These are phyloP conservation scores for Populus euphratica DNA, from an alignment of 345 rosid species.

Conservation along the genomic window DNA sequence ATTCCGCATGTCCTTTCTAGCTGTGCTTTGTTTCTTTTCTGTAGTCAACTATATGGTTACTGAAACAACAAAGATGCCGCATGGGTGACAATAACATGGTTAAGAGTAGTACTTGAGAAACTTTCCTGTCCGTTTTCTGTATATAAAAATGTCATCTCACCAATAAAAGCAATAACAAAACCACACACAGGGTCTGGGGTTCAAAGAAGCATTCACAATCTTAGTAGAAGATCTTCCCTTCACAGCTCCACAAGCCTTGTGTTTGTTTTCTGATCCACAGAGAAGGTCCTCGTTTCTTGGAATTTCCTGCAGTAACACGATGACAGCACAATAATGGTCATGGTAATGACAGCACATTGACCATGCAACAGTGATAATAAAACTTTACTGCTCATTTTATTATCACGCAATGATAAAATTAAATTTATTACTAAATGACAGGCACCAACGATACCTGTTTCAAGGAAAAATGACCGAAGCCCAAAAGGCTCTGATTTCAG, in stretches of 20 bases:
- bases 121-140: neutral
- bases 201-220: conserved; percentile 43
- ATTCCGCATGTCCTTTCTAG: conserved; percentile 42
- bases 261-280: conserved; percentile 87
- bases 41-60: conserved; percentile 47
- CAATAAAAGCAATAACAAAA: neutral
- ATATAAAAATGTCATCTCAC: neutral
- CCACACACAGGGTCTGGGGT: conserved; percentile 10
- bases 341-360: neutral
- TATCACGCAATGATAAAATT: neutral
- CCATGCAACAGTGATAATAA: neutral
- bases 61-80: conserved; percentile 18
- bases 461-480: neutral
- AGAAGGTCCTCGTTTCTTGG: conserved; percentile 69
- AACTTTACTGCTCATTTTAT: too few relatives aligned
- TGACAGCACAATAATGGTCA: neutral
- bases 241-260: conserved; percentile 84
- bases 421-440: neutral
- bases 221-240: conserved; percentile 49
- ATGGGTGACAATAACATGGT: neutral
- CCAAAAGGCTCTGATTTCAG: conserved; percentile 7
- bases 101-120: neutral
- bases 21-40: conserved; percentile 51
- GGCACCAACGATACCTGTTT: neutral
- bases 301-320: conserved; percentile 44